A percentile compares a stretch with the other conserved stretches of the same genome.
phyloP scores from a whole-genome alignment of 345 rosid species.

The Linum usitatissimum region DNA sequence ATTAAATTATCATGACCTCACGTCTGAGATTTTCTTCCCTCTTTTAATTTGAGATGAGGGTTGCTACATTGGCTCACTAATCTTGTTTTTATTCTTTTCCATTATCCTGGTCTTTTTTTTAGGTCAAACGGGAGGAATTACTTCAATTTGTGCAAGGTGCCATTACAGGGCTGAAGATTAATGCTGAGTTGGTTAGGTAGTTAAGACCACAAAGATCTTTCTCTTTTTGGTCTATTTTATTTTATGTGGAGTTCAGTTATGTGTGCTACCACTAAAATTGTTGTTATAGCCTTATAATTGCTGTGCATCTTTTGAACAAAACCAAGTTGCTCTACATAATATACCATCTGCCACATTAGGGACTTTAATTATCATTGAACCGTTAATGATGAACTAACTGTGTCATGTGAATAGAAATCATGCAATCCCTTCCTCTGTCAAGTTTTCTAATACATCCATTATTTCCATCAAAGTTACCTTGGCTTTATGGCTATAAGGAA shows the following conservation, averaged over 20 bases:
- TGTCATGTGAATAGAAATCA: no score
- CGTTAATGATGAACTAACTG: no score
- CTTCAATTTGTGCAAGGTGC: conserved; percentile 91
- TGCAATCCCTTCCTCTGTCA: neutral
- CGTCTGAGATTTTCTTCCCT: neutral
- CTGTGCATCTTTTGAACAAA: no score
- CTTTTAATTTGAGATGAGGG: conserved; percentile 1
- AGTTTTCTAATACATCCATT: neutral
- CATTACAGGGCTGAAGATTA: conserved; percentile 74
- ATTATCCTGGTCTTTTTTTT: conserved; percentile 4
- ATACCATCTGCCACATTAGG: no score
- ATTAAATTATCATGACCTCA: neutral
- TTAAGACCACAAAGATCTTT: conserved; percentile 10
- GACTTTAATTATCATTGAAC: no score
- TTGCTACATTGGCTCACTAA: conserved; percentile 10
- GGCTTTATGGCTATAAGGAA: neutral
- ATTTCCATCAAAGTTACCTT: no score
- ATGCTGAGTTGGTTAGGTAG: conserved; percentile 66
- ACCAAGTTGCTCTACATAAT: no score
- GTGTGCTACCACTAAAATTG: conserved; percentile 1
- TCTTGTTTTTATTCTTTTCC: conserved; percentile 3
- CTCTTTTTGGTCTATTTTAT: neutral
- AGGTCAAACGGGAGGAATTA: conserved; percentile 95
- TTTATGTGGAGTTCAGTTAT: neutral
- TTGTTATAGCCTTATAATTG: neutral